Evolutionary conservation across 768 basidiomycete genomes (phyloP).

Genomic region (Baorangia bicolor): DNA sequence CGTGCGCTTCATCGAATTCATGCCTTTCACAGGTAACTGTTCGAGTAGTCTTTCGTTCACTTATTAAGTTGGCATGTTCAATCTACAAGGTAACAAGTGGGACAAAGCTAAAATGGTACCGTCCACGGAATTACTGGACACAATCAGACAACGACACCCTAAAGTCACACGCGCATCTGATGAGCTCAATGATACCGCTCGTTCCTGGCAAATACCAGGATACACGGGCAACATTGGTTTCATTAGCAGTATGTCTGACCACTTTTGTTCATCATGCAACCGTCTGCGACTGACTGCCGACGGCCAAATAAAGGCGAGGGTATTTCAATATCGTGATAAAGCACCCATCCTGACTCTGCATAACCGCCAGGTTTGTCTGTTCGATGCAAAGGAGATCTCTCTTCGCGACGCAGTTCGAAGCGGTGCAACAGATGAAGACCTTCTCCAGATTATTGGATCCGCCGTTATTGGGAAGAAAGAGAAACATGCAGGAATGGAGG

Average conservation of each 20-base stretch:
- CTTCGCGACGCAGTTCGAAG: slow-evolving; percentile 71
- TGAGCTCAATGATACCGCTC: slow-evolving; percentile 76
- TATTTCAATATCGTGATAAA: background rate
- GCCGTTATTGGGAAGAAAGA: slow-evolving; percentile 72
- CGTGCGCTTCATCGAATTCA: slow-evolving; percentile 89
- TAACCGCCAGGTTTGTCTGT: slow-evolving; percentile 70
- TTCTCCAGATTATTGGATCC: slow-evolving; percentile 58
- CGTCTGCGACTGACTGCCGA: slow-evolving; percentile 85
- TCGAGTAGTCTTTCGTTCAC: background rate
- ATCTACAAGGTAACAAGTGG: slow-evolving; percentile 76
- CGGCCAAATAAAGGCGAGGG: slow-evolving; percentile 77
- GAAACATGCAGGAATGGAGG: slow-evolving; percentile 83
- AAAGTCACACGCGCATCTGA: slow-evolving; percentile 57
- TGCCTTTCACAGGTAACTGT: slow-evolving; percentile 81
- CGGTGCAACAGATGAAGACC: slow-evolving; percentile 61
- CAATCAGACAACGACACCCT: slow-evolving; percentile 50
- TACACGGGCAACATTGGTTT: slow-evolving; percentile 75
- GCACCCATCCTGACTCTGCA: background rate
- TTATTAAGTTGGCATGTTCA: slow-evolving; percentile 2
- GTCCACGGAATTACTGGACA: slow-evolving; percentile 59
- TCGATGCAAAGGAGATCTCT: slow-evolving; percentile 82
- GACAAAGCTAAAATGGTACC: slow-evolving; percentile 78
- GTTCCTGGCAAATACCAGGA: slow-evolving; percentile 73
- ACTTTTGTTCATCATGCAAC: slow-evolving; percentile 86
- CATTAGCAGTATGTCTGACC: slow-evolving; percentile 93